phyloP scores from a whole-genome alignment of 352 stramenopile species.

The Pilasporangium apinafurcum region DNA sequence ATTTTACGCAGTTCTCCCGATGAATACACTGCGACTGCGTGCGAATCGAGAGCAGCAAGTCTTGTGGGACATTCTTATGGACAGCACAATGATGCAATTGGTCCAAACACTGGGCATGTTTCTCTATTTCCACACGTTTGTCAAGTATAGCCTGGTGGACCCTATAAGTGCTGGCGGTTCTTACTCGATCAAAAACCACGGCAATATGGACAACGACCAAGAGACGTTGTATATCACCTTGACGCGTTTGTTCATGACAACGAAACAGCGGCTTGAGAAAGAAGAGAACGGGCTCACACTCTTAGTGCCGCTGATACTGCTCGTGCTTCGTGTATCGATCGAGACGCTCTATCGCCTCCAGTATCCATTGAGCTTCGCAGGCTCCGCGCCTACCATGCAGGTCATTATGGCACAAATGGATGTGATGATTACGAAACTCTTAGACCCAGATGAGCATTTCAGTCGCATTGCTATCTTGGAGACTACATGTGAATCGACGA shows the following conservation, averaged over 20 bases:
- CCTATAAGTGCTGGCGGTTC: slow-evolving; percentile 13
- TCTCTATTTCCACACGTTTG: slow-evolving; percentile 39
- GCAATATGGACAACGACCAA: not conserved
- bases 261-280: slow-evolving; percentile 12
- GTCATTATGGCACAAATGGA: slow-evolving; percentile 37
- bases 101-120: slow-evolving; percentile 23
- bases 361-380: slow-evolving; percentile 51
- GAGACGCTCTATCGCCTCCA: slow-evolving; percentile 56
- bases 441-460: slow-evolving; percentile 46
- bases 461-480: slow-evolving; percentile 53
- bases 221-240: slow-evolving; percentile 41
- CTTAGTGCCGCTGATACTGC: slow-evolving; percentile 41
- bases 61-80: slow-evolving; percentile 20
- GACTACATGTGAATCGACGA: slow-evolving; percentile 46
- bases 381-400: slow-evolving; percentile 23
- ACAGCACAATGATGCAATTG: slow-evolving; percentile 23
- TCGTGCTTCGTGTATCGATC: slow-evolving; percentile 50
- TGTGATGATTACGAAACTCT: slow-evolving; percentile 27
- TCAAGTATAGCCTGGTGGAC: no score
- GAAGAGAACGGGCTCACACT: slow-evolving; percentile 23
- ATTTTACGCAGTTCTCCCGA: slow-evolving; percentile 38
- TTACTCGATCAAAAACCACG: slow-evolving; percentile 7
- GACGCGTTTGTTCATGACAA: slow-evolving; percentile 20
- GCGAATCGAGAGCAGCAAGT: slow-evolving; percentile 15
- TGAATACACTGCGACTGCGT: slow-evolving; percentile 31